Conservation (phyloP, 75 land plant genomes). For the Pinus albicaulis region DNA sequence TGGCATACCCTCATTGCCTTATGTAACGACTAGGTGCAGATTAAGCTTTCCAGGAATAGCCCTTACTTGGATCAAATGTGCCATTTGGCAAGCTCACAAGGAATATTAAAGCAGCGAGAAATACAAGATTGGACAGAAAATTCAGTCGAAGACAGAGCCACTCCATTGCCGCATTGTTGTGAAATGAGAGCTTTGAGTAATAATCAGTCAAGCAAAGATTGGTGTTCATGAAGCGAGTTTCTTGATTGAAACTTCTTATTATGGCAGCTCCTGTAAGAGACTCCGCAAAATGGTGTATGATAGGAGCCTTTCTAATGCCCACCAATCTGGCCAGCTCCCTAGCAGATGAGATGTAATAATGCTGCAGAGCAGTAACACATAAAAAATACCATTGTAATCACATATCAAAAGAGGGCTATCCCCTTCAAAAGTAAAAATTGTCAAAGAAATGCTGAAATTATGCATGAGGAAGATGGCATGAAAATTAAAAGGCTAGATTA, state of each 20-base stretch:
- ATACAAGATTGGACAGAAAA: constrained; percentile 57
- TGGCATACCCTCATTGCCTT: background rate
- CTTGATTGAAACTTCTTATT: constrained; percentile 72
- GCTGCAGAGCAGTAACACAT: constrained; percentile 35
- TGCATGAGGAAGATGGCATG: background rate
- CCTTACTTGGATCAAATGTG: constrained; percentile 69
- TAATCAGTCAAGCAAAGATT: constrained; percentile 48
- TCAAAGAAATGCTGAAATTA: background rate
- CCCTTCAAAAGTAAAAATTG: background rate
- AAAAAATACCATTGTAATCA: background rate
- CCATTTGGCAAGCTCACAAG: constrained; percentile 49
- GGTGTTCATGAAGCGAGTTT: constrained; percentile 46
- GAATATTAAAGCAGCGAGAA: constrained; percentile 37
- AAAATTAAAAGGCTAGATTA: no score
- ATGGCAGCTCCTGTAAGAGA: constrained; percentile 67
- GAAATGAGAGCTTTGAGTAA: constrained; percentile 52
- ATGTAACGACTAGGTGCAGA: background rate
- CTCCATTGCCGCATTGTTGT: constrained; percentile 67
- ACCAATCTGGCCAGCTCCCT: constrained; percentile 80
- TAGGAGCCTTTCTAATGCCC: constrained; percentile 62
- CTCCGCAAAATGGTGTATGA: constrained; percentile 81
- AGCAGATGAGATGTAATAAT: constrained; percentile 71
- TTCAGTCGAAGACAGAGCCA: constrained; percentile 76
- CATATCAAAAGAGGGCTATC: no score
- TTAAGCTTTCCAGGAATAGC: background rate